phyloP scores from a whole-genome alignment of 371 early-diverging fungal species.

The Mortierella sp. region DNA sequence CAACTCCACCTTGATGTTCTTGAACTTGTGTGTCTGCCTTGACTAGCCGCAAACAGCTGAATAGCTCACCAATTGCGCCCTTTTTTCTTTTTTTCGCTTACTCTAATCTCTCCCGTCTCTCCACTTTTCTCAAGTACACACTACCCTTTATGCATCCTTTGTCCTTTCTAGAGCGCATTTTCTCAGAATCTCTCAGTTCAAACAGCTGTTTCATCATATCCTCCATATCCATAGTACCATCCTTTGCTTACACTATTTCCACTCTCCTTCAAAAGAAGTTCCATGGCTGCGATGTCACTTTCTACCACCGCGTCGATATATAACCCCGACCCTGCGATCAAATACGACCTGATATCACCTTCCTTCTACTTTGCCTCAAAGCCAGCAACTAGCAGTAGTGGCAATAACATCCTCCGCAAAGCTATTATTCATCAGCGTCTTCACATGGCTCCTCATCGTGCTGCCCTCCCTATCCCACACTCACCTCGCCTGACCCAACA shows the following conservation, averaged over 20 bases:
- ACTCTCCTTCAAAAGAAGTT: not conserved
- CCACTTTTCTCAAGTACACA: not conserved
- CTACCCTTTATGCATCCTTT: slow-evolving; percentile 9
- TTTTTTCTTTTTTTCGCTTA: not conserved
- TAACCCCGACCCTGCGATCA: slow-evolving; percentile 41
- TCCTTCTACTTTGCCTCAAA: slow-evolving; percentile 14
- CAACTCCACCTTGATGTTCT: not conserved
- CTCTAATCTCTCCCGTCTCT: not conserved
- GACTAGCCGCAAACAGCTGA: not conserved
- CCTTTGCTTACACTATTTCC: not conserved
- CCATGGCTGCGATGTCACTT: slow-evolving; percentile 43
- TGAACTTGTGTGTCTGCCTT: not conserved
- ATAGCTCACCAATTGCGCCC: not conserved
- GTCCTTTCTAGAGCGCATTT: slow-evolving; percentile 4
- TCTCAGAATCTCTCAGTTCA: slow-evolving; percentile 8
- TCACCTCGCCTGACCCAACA: slow-evolving; percentile 20
- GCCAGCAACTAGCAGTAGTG: slow-evolving; percentile 4
- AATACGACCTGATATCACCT: slow-evolving; percentile 44
- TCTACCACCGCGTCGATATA: slow-evolving; percentile 32
- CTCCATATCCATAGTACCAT: not conserved
- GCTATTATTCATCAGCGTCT: slow-evolving; percentile 30
- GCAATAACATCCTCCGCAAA: slow-evolving; percentile 22
- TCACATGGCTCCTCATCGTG: slow-evolving; percentile 35
- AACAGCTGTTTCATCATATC: slow-evolving; percentile 45
- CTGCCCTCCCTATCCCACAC: slow-evolving; percentile 9